These are phyloP conservation scores for Xylariaceae sp. DNA, from an alignment of 2,329 filamentous ascomycete genomes.

Conservation along the genomic window DNA sequence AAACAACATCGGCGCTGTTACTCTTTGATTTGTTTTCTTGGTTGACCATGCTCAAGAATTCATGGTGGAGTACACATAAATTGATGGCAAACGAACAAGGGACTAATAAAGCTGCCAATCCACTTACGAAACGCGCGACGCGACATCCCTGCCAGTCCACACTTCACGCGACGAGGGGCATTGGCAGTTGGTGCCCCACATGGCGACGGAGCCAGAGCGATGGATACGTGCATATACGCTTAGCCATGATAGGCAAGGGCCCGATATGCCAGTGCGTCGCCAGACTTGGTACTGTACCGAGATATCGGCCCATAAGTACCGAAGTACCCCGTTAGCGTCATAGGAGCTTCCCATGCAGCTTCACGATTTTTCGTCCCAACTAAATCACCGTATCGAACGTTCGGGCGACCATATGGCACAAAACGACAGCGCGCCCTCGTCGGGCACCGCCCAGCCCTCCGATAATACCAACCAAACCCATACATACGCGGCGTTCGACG, in stretches of 20 bases:
- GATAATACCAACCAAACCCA: slow-evolving; percentile 34
- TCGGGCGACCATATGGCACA: slow-evolving; percentile 29
- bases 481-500: slow-evolving; percentile 38
- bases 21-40: slow-evolving; percentile 1
- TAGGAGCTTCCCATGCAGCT: slow-evolving; percentile 4
- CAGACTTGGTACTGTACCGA: neutral
- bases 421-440: slow-evolving; percentile 30
- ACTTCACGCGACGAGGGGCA: slow-evolving; percentile 9
- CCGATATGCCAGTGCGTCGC: neutral
- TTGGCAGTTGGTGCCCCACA: slow-evolving; percentile 14
- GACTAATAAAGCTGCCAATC: slow-evolving; percentile 8
- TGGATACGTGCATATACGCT: slow-evolving; percentile 10
- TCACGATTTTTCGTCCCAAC: slow-evolving; percentile 7
- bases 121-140: slow-evolving; percentile 23
- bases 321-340: slow-evolving; percentile 8
- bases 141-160: slow-evolving; percentile 24
- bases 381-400: slow-evolving; percentile 1
- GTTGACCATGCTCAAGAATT: neutral
- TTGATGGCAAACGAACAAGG: neutral
- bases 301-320: neutral
- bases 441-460: slow-evolving; percentile 33
- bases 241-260: neutral
- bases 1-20: neutral
- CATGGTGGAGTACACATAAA: neutral
- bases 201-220: neutral